Conservation (phyloP, 225 moss, liverwort and hornwort species). For the Bryum argenteum region DNA sequence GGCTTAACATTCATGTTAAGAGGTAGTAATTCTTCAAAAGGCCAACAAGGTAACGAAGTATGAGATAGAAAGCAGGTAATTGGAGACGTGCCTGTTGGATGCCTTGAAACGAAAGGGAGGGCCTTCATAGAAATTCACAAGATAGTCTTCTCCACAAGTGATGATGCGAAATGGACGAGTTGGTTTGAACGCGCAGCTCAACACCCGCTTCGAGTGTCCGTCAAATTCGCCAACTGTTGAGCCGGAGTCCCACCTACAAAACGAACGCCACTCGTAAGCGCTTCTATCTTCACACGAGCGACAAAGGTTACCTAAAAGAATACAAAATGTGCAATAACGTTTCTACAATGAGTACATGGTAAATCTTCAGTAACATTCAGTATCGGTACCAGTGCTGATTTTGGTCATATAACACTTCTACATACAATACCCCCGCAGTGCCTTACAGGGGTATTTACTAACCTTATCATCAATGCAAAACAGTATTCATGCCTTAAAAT, state of each 20-base stretch:
- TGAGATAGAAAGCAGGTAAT: slow-evolving; percentile 15
- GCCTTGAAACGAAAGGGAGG: slow-evolving; percentile 96
- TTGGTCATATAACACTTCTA: neutral
- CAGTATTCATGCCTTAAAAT: neutral
- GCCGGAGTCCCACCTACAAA: slow-evolving; percentile 94
- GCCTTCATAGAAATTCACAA: slow-evolving; percentile 93
- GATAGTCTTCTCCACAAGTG: slow-evolving; percentile 92
- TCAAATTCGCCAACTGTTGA: slow-evolving; percentile 93
- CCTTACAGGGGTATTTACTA: neutral
- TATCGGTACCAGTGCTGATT: neutral
- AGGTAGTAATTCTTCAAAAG: neutral
- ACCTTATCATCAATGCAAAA: neutral
- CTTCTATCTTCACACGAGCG: neutral
- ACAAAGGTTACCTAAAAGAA: neutral
- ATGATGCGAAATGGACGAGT: slow-evolving; percentile 81
- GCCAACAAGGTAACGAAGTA: slow-evolving; percentile 12
- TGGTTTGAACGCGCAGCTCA: slow-evolving; percentile 92
- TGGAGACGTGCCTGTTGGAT: slow-evolving; percentile 76
- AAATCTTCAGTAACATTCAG: neutral
- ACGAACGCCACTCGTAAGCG: slow-evolving; percentile 14
- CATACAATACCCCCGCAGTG: neutral
- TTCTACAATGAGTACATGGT: neutral
- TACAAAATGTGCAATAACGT: neutral
- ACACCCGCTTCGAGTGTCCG: slow-evolving; percentile 93
- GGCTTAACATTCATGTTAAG: slow-evolving; percentile 3